Percentiles rank a stretch among this genome's conserved stretches.
Evolutionary conservation across 2,329 filamentous ascomycete genomes (phyloP).

Genomic region (Thermothelomyces thermophilus): DNA sequence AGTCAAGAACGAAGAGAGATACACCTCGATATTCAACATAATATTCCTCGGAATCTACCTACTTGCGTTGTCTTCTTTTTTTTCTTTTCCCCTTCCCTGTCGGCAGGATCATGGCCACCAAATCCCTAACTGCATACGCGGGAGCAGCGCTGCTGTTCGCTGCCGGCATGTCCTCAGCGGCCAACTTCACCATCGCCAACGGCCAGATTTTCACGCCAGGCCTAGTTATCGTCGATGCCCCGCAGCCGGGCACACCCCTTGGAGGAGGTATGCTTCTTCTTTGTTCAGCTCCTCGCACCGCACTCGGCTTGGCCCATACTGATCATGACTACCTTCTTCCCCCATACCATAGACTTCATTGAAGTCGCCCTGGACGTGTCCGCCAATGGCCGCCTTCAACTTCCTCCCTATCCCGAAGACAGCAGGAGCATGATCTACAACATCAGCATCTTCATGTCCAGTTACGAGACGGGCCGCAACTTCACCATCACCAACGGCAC

Average conservation of each 20-base stretch:
- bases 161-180: constrained; percentile 24
- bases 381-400: constrained; percentile 56
- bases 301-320: neutral
- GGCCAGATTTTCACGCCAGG: constrained; percentile 66
- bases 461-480: constrained; percentile 56
- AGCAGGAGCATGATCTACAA: constrained; percentile 53
- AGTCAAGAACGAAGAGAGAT: no score
- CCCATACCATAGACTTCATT: constrained; percentile 42
- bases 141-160: constrained; percentile 8
- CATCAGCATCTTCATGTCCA: constrained; percentile 62
- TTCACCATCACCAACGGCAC: constrained; percentile 59
- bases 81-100: no score
- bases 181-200: constrained; percentile 51
- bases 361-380: constrained; percentile 63
- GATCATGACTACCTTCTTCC: no score
- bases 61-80: no score
- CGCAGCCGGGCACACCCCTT: constrained; percentile 57
- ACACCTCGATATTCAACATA: no score
- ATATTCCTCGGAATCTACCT: no score
- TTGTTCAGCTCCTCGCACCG: neutral
- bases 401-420: constrained; percentile 49
- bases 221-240: constrained; percentile 59
- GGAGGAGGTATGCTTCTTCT: constrained; percentile 48
- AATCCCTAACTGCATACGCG: constrained; percentile 7
- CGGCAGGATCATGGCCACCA: constrained; percentile 13